Evolutionary conservation across 2,329 filamentous ascomycete species (phyloP).

Genomic region (Pestalotiopsis sp.): DNA sequence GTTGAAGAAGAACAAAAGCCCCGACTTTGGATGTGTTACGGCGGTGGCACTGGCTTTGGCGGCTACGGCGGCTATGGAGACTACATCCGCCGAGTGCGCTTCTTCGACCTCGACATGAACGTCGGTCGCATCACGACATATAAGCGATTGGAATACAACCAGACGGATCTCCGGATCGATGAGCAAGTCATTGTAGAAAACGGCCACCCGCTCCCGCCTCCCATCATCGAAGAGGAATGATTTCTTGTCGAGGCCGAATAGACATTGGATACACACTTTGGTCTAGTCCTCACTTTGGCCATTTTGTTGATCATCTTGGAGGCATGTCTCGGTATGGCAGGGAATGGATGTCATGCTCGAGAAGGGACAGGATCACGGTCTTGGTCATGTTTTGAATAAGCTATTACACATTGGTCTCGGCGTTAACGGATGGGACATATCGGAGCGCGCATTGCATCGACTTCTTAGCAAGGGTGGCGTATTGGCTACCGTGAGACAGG

Average conservation of each 20-base stretch:
- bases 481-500: background rate
- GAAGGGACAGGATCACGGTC: background rate
- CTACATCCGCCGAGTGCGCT: slow-evolving; percentile 78
- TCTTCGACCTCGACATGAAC: slow-evolving; percentile 95
- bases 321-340: background rate
- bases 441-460: slow-evolving; percentile 5
- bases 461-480: background rate
- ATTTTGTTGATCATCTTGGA: background rate
- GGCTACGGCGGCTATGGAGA: slow-evolving; percentile 91
- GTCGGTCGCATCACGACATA: slow-evolving; percentile 87
- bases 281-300: background rate
- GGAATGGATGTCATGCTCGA: background rate
- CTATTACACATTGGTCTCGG: slow-evolving; percentile 1
- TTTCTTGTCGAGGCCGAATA: background rate
- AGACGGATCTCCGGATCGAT: slow-evolving; percentile 56
- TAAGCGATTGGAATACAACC: slow-evolving; percentile 79
- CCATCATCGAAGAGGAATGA: slow-evolving; percentile 2
- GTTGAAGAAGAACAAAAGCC: slow-evolving; percentile 53
- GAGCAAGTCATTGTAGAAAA: slow-evolving; percentile 68
- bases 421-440: slow-evolving; percentile 1
- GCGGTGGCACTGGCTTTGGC: slow-evolving; percentile 86
- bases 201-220: slow-evolving; percentile 43
- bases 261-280: background rate
- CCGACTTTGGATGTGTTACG: slow-evolving; percentile 97
- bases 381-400: background rate